A percentile compares a stretch with the other conserved stretches of the same genome.
Evolutionary conservation across 2,329 filamentous ascomycete species (phyloP).

Genomic region (Hymenoscyphus infarciens): DNA sequence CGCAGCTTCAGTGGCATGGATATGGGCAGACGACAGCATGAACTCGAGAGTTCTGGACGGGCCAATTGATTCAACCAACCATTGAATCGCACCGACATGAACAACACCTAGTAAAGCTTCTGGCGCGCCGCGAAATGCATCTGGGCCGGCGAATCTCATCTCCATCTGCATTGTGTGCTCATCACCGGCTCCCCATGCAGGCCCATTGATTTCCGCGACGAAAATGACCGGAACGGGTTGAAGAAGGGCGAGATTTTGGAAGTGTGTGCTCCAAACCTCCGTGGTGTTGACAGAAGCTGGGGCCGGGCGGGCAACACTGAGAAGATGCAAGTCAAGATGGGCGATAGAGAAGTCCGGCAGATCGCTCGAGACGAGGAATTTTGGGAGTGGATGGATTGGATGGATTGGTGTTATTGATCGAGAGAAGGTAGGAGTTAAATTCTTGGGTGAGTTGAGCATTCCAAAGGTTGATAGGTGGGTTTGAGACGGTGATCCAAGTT

Average conservation of each 20-base stretch:
- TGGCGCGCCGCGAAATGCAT: slow-evolving; percentile 1
- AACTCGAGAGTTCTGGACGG: slow-evolving; percentile 3
- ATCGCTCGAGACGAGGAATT: not conserved
- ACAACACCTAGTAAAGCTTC: slow-evolving; percentile 11
- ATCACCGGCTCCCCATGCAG: slow-evolving; percentile 12
- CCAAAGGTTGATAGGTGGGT: slow-evolving; percentile 5
- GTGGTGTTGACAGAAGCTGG: not conserved
- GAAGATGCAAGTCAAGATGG: not conserved
- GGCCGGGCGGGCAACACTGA: not conserved
- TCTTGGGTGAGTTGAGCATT: not conserved
- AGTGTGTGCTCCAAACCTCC: not conserved
- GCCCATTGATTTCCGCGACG: slow-evolving; percentile 15
- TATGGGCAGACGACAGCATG: slow-evolving; percentile 4
- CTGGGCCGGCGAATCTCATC: slow-evolving; percentile 17
- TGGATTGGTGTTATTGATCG: not conserved
- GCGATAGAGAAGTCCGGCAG: not conserved
- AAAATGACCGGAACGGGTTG: slow-evolving; percentile 5
- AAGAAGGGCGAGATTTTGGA: not conserved
- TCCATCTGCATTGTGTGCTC: slow-evolving; percentile 14
- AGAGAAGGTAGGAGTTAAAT: slow-evolving; percentile 1
- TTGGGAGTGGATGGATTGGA: not conserved
- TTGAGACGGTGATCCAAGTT: not conserved
- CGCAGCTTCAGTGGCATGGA: not conserved
- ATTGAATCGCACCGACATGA: slow-evolving; percentile 9
- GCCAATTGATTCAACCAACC: slow-evolving; percentile 5